Base-by-base conservation (phyloP, 352 stramenopile species). In the Globisporangium megalacanthum region DNA sequence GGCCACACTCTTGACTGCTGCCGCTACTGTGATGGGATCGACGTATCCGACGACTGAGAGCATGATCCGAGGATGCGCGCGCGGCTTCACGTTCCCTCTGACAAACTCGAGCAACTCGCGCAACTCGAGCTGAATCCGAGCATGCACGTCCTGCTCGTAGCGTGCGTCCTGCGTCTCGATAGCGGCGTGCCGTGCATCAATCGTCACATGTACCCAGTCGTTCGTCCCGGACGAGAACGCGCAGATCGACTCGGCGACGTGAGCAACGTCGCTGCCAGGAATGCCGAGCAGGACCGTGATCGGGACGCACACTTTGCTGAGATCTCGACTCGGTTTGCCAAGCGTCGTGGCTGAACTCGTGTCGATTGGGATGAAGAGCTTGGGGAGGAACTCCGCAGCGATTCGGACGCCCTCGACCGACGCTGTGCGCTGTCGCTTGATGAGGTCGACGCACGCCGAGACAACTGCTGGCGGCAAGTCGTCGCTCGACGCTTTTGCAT, bases 341-440 rank as follows among this genome's bases (percentile, higher is more conserved):
- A 88, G 59, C 0, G 72, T 76, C 0, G 72, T 79, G 3, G 52
- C 57, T 19, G 62, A 67, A 47, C 61, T 69, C 0, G 66, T 15
- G 7, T 86, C 81, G 45, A 84, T 86, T 6, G 78, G 74, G 22
- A 89, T 88, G 52, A 82, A 86, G 54, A 74, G 71, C 41, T 72
- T 53, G 0, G 75, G 73, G 51, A 91, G 88, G 17, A 88, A 69
- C 19, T 41, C 51, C 0, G 73, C 70, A 2, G 67, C 56, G 11
- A 76, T 47, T 4, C 42, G n/a, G 14, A 58, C 63, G 25, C 61
- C 42, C 15, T 74, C 68, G 7, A 60, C 52, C 0, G 58, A 54
- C 0, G 66, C 44, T 48, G 65, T 63, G 0, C 55, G 51, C 42
- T 65, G 66, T 9, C 65, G 74, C 2, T 39, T 52, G 60, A 86